phyloP scores from a whole-genome alignment of 1,284 basidiomycete species.

The Trichosporon ovoides region DNA sequence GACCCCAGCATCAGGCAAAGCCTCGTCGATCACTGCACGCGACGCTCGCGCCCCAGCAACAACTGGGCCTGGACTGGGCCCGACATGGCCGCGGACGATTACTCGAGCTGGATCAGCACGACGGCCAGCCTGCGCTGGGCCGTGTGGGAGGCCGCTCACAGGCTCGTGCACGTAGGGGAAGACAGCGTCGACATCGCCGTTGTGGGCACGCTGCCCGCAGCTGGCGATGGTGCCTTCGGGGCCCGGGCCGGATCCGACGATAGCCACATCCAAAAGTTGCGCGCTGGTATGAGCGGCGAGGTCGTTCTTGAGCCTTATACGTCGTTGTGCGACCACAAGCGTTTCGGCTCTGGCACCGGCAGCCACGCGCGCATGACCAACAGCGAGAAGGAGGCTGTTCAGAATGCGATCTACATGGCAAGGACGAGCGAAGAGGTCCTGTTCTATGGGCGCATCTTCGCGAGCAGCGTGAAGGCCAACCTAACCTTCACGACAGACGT shows the following conservation, averaged over 20 bases:
- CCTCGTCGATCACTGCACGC: constrained; percentile 30
- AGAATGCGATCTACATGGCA: constrained; percentile 15
- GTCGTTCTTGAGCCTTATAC: constrained; percentile 8
- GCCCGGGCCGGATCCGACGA: neutral
- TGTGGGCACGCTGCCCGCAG: constrained; percentile 6
- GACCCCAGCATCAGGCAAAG: constrained; percentile 24
- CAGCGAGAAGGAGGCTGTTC: constrained; percentile 18
- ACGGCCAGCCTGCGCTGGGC: constrained; percentile 24
- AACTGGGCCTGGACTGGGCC: constrained; percentile 11
- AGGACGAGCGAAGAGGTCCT: constrained; percentile 23
- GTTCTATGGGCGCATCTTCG: constrained; percentile 34
- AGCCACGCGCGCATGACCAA: constrained; percentile 14
- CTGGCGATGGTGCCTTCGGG: no score
- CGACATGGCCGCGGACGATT: constrained; percentile 22
- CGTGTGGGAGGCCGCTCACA: constrained; percentile 32
- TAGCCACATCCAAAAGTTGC: neutral
- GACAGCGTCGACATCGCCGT: constrained; percentile 21
- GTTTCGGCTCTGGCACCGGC: neutral
- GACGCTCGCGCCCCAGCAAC: constrained; percentile 20
- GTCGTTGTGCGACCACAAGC: neutral
- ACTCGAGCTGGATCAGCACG: constrained; percentile 30
- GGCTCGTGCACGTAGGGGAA: constrained; percentile 5
- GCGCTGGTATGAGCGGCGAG: constrained; percentile 7
- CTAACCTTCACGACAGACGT: constrained; percentile 26
- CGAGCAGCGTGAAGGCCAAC: constrained; percentile 22